A percentile compares a stretch with the other conserved stretches of the same genome.
Evolutionary conservation across 1,284 basidiomycete species (phyloP).

Genomic region (Meira nashicola): DNA sequence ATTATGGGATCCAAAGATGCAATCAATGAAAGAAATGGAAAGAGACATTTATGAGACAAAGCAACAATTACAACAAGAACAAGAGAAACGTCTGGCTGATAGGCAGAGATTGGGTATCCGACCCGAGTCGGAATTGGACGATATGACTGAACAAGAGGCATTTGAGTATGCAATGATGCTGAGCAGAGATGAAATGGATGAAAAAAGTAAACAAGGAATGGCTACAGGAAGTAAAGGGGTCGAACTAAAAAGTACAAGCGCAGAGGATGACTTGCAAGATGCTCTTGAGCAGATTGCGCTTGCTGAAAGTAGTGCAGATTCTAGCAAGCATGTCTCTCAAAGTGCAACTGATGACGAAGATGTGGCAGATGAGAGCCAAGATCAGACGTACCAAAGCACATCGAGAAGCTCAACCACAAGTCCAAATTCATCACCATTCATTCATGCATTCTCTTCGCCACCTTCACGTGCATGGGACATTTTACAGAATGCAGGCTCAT

Average conservation of each 20-base stretch:
- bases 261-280: conserved; percentile 28
- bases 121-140: conserved; percentile 60
- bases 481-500: conserved; percentile 24
- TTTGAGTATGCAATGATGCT: conserved; percentile 79
- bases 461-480: conserved; percentile 46
- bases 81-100: conserved; percentile 64
- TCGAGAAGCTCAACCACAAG: conserved; percentile 22
- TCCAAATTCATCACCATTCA: conserved; percentile 25
- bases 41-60: conserved; percentile 39
- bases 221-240: neutral
- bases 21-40: conserved; percentile 33
- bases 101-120: conserved; percentile 58
- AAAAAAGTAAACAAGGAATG: conserved; percentile 14
- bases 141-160: conserved; percentile 70
- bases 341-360: conserved; percentile 8
- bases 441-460: conserved; percentile 19
- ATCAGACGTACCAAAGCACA: conserved; percentile 2
- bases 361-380: conserved; percentile 8
- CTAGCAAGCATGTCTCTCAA: neutral
- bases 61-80: conserved; percentile 58
- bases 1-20: conserved; percentile 21
- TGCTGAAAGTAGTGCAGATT: conserved; percentile 19
- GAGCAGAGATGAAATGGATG: conserved; percentile 68
- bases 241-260: neutral
- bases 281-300: conserved; percentile 37